Percentiles rank a stretch among this genome's conserved stretches.
These are phyloP conservation scores for Suhomyces coccinellae DNA, from an alignment of 1,139 yeast species.

Conservation along the genomic window DNA sequence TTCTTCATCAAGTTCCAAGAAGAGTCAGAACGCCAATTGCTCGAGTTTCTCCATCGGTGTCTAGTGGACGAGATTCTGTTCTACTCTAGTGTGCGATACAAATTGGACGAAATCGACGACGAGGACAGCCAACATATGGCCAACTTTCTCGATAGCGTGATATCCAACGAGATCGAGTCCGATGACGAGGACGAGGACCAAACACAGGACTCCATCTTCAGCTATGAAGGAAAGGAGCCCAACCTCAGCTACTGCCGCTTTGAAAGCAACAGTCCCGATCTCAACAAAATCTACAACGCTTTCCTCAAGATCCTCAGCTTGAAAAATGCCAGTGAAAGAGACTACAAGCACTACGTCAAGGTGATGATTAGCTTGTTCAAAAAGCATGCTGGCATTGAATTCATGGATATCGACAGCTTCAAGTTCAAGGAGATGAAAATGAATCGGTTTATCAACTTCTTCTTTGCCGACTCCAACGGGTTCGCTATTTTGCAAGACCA, in stretches of 20 bases:
- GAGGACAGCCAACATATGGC: conserved; percentile 30
- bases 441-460: conserved; percentile 21
- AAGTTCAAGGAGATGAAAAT: conserved; percentile 22
- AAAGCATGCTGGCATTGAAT: conserved; percentile 22
- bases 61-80: conserved; percentile 23
- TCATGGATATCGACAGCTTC: conserved; percentile 24
- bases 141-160: conserved; percentile 22
- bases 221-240: conserved; percentile 16
- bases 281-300: conserved; percentile 24
- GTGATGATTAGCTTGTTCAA: conserved; percentile 30
- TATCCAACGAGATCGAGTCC: conserved; percentile 6
- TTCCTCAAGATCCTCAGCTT: conserved; percentile 27
- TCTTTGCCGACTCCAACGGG: conserved; percentile 15
- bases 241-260: not conserved
- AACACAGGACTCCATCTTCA: conserved; percentile 24
- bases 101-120: conserved; percentile 19
- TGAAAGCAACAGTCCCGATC: conserved; percentile 12
- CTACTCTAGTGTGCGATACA: conserved; percentile 20
- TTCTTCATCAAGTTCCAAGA: conserved; percentile 22
- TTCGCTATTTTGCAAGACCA: conserved; percentile 19
- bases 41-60: conserved; percentile 24
- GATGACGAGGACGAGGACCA: conserved; percentile 2
- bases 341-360: conserved; percentile 15
- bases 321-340: conserved; percentile 8
- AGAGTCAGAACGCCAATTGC: conserved; percentile 24